phyloP scores from a whole-genome alignment of 1,284 basidiomycete species.

The Athelia psychrophila region DNA sequence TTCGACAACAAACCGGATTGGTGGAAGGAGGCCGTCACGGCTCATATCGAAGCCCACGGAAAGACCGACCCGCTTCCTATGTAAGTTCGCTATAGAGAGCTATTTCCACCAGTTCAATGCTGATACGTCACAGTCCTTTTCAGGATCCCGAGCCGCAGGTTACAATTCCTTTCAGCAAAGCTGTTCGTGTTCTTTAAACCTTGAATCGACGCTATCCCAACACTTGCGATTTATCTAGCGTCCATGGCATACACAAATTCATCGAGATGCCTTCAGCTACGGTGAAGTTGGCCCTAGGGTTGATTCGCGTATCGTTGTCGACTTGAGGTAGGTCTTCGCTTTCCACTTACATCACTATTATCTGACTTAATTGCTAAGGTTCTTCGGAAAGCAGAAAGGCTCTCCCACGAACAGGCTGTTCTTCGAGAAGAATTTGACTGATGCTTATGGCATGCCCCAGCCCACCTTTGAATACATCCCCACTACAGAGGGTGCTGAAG shows the following conservation, averaged over 20 bases:
- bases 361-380: slow-evolving; percentile 5
- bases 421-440: slow-evolving; percentile 20
- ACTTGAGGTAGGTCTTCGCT: slow-evolving; percentile 8
- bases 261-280: slow-evolving; percentile 32
- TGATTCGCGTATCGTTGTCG: slow-evolving; percentile 21
- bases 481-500: slow-evolving; percentile 3
- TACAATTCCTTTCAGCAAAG: slow-evolving; percentile 16
- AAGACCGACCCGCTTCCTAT: too few species aligned
- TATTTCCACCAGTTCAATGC: too few species aligned
- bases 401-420: slow-evolving; percentile 17
- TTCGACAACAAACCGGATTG: too few species aligned
- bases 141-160: slow-evolving; percentile 32
- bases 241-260: slow-evolving; percentile 31
- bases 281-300: slow-evolving; percentile 17
- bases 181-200: too few species aligned
- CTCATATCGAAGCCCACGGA: too few species aligned
- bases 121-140: slow-evolving; percentile 16
- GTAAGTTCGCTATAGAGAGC: too few species aligned
- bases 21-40: too few species aligned
- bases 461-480: slow-evolving; percentile 24
- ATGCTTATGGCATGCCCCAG: slow-evolving; percentile 35
- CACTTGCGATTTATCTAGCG: slow-evolving; percentile 5
- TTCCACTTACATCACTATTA: too few species aligned
- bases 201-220: too few species aligned
- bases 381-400: slow-evolving; percentile 16